Evolutionary conservation across 164 flowering plant genomes (phyloP).

Genomic region (Amborella trichopoda): DNA sequence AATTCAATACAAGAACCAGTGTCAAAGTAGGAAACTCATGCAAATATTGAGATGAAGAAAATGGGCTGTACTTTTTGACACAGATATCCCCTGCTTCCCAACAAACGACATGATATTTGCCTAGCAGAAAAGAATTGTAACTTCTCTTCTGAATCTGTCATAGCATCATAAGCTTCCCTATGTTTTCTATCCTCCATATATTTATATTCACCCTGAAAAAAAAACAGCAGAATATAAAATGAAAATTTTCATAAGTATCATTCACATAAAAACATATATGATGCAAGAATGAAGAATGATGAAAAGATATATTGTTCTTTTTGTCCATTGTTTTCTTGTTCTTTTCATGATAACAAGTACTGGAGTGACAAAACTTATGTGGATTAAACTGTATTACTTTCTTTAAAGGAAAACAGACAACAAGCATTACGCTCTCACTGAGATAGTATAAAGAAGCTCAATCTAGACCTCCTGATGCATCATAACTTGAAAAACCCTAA

Average conservation of each 20-base stretch:
- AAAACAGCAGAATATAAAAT: neutral
- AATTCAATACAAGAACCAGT: too few species aligned
- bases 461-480: too few species aligned
- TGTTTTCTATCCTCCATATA: conserved; percentile 78
- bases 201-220: conserved; percentile 61
- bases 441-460: too few species aligned
- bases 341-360: neutral
- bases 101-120: conserved; percentile 90
- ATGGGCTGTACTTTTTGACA: conserved; percentile 97
- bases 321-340: neutral
- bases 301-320: neutral
- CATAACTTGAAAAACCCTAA: too few species aligned
- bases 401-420: neutral
- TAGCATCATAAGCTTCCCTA: conserved; percentile 57
- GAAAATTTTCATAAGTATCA: neutral
- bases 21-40: too few species aligned
- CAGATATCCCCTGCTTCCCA: conserved; percentile 87
- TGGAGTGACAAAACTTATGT: neutral
- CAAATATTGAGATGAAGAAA: too few species aligned
- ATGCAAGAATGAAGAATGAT: neutral
- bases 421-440: too few species aligned
- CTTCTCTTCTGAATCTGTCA: conserved; percentile 64
- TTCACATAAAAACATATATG: neutral
- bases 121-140: conserved; percentile 81
- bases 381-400: neutral